Evolutionary conservation across 495 filamentous ascomycete genomes (phyloP).

Genomic region (Podospora bellae-mahoneyi): DNA sequence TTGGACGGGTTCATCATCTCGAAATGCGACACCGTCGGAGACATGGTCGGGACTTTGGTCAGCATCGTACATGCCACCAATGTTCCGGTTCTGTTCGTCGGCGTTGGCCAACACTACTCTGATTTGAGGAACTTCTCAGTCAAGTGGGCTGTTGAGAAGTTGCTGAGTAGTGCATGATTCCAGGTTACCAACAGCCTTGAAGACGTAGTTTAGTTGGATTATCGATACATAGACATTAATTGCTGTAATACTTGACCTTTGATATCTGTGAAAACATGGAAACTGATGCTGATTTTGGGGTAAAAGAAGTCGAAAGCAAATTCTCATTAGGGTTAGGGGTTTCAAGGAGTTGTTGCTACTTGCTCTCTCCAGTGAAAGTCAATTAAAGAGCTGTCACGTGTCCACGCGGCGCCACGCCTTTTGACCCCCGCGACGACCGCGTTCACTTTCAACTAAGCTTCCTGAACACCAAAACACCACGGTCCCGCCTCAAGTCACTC

Average conservation of each 20-base stretch:
- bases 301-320: not conserved
- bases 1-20: slow-evolving; percentile 96
- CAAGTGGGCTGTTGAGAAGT: slow-evolving; percentile 75
- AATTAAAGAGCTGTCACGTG: slow-evolving; percentile 1
- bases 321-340: not conserved
- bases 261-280: not conserved
- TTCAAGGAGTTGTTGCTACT: not conserved
- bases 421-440: not conserved
- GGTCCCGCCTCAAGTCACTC: not conserved
- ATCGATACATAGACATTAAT: not conserved
- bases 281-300: not conserved
- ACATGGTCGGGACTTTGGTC: slow-evolving; percentile 96
- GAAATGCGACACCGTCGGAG: slow-evolving; percentile 97
- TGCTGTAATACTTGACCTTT: not conserved
- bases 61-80: slow-evolving; percentile 98
- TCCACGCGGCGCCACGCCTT: not conserved
- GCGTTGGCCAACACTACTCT: slow-evolving; percentile 94
- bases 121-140: slow-evolving; percentile 92
- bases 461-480: not conserved
- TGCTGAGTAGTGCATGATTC: slow-evolving; percentile 51
- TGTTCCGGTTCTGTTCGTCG: slow-evolving; percentile 90
- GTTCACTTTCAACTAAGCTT: not conserved
- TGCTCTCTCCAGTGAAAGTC: not conserved
- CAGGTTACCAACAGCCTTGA: not conserved
- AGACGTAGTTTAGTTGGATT: not conserved